phyloP scores from a whole-genome alignment of 1,139 yeast genomes.

The Schwanniomyces etchellsii region DNA sequence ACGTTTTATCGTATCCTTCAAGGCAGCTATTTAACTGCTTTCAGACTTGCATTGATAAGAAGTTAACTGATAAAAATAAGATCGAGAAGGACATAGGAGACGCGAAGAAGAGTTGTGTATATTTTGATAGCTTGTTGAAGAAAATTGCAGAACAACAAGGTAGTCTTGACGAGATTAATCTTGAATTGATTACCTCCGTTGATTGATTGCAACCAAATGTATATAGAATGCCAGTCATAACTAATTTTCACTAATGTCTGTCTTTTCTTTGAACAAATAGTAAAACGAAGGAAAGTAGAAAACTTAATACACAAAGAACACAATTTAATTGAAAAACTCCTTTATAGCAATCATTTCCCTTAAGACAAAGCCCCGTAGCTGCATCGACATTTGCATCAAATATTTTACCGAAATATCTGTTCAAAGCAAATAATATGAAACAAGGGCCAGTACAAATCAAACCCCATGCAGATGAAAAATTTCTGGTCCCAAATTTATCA shows the following conservation, averaged over 20 bases:
- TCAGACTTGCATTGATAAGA: conserved; percentile 64
- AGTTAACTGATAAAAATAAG: conserved; percentile 54
- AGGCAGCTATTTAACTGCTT: conserved; percentile 77
- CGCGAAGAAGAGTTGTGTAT: conserved; percentile 54
- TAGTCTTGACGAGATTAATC: conserved; percentile 44
- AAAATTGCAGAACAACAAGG: conserved; percentile 43
- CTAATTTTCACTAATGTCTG: neutral
- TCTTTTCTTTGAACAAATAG: conserved; percentile 20
- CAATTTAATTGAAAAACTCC: conserved; percentile 29
- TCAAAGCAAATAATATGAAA: conserved; percentile 26
- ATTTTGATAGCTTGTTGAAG: conserved; percentile 51
- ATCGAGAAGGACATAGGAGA: conserved; percentile 49
- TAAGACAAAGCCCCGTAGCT: conserved; percentile 28
- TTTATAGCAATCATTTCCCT: conserved; percentile 33
- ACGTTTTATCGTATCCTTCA: conserved; percentile 75
- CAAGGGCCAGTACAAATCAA: conserved; percentile 40
- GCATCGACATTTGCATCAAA: conserved; percentile 31
- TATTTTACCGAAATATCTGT: conserved; percentile 34
- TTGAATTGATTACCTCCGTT: conserved; percentile 45
- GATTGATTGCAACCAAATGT: conserved; percentile 22
- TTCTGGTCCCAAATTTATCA: conserved; percentile 36
- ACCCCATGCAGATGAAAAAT: conserved; percentile 44
- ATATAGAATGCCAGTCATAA: neutral
- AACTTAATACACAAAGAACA: conserved; percentile 17
- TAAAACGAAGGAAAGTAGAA: conserved; percentile 17